Conservation (phyloP, 768 basidiomycete species). For the Cystofilobasidium bisporidii region DNA sequence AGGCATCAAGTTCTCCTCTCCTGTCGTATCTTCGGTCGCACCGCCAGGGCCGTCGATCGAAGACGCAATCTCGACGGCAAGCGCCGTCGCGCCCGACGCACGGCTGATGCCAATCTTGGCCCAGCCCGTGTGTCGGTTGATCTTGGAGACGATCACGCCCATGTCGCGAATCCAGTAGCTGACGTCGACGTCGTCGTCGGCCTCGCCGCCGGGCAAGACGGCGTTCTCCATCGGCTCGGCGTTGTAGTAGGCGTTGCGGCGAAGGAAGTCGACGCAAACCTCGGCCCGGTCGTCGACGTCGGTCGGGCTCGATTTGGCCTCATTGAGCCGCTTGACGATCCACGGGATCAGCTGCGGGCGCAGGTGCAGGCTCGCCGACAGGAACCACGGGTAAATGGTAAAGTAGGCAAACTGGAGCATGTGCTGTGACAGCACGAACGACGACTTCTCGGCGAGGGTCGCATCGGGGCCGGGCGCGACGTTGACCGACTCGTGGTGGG, state of each 20-base stretch:
- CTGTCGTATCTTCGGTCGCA: too few species aligned
- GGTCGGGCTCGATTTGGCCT: constrained; percentile 67
- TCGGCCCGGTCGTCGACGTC: constrained; percentile 81
- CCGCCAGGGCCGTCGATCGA: too few species aligned
- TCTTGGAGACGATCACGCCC: constrained; percentile 70
- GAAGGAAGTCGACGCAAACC: constrained; percentile 96
- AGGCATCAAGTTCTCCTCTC: too few species aligned
- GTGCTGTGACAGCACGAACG: constrained; percentile 71
- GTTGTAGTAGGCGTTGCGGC: constrained; percentile 84
- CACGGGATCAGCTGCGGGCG: constrained; percentile 70
- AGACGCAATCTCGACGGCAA: constrained; percentile 62
- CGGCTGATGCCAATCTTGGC: constrained; percentile 72
- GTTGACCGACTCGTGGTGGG: constrained; percentile 49
- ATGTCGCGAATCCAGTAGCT: constrained; percentile 83
- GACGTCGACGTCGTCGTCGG: constrained; percentile 42
- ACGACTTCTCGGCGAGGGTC: constrained; percentile 34
- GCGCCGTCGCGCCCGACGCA: constrained; percentile 77
- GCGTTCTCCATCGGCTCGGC: constrained; percentile 83
- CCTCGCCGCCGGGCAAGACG: constrained; percentile 52
- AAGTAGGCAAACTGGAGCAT: constrained; percentile 82
- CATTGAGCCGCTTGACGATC: constrained; percentile 73
- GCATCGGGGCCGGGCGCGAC: constrained; percentile 48
- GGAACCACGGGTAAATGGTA: constrained; percentile 89
- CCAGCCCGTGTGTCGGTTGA: constrained; percentile 70
- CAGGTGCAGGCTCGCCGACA: constrained; percentile 71